phyloP scores from a whole-genome alignment of 163 green algal species.

The Chlamydomonas reinhardtii region DNA sequence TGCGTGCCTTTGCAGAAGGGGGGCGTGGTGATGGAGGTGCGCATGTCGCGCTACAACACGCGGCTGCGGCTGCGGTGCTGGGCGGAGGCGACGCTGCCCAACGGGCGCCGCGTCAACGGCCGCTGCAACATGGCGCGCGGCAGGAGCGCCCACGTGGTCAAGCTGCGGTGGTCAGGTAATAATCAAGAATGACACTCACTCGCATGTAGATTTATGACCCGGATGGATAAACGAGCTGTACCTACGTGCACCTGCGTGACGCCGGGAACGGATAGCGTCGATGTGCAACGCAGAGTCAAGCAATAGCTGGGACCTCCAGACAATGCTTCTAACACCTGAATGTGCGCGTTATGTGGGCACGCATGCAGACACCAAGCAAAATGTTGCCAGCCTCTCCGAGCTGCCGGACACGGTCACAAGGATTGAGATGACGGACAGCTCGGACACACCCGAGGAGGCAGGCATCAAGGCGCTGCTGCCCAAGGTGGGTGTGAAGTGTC shows the following conservation, averaged over 20 bases:
- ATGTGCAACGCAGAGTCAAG: too few relatives aligned
- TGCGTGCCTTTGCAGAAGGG: neutral
- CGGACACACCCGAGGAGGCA: constrained; percentile 9
- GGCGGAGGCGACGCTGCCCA: neutral
- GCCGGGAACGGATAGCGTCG: too few relatives aligned
- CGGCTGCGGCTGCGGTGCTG: neutral
- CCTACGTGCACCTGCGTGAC: too few relatives aligned
- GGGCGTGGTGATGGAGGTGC: constrained; percentile 7
- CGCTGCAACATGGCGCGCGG: neutral
- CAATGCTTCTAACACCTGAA: too few relatives aligned
- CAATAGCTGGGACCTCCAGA: too few relatives aligned
- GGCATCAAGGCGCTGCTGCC: constrained; percentile 6
- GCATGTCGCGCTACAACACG: constrained; percentile 39
- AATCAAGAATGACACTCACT: too few relatives aligned
- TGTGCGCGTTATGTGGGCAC: too few relatives aligned
- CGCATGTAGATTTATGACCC: too few relatives aligned
- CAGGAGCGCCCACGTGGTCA: neutral
- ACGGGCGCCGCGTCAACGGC: constrained; percentile 6
- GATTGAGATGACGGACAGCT: constrained; percentile 20
- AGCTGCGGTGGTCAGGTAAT: constrained; percentile 9
- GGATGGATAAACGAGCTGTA: too few relatives aligned
- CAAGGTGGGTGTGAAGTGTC: neutral
- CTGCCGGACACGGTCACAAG: neutral
- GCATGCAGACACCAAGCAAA: too few relatives aligned
- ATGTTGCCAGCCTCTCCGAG: neutral